A percentile compares a stretch with the other conserved stretches of the same genome.
Evolutionary conservation across 306 rosid species (phyloP).

Genomic region (Alnus glutinosa): DNA sequence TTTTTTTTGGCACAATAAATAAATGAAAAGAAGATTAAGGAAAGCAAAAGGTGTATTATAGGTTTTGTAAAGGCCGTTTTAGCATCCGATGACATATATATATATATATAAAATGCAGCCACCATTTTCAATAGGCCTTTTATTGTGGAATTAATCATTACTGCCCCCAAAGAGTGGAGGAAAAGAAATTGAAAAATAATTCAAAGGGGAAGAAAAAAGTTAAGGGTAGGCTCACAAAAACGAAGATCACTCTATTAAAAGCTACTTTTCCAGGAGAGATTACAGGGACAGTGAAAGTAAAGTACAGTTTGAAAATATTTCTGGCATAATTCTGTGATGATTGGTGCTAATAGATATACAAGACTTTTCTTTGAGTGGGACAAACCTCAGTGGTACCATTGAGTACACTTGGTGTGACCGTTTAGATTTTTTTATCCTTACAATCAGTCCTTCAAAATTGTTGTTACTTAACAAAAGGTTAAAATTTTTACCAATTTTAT

Average conservation of each 20-base stretch:
- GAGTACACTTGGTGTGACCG: neutral
- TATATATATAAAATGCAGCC: conserved; percentile 24
- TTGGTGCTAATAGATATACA: conserved; percentile 34
- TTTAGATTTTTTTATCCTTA: conserved; percentile 23
- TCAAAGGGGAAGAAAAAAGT: conserved; percentile 15
- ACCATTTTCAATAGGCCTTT: conserved; percentile 26
- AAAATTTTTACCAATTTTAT: no score
- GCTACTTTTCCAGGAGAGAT: conserved; percentile 31
- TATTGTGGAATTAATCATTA: conserved; percentile 47
- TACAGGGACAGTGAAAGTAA: conserved; percentile 10
- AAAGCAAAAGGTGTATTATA: conserved; percentile 36
- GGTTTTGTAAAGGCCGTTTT: conserved; percentile 7
- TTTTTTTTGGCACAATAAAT: neutral
- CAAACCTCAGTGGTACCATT: no score
- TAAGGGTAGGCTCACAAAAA: conserved; percentile 12
- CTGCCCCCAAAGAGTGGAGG: conserved; percentile 17
- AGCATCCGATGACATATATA: conserved; percentile 13
- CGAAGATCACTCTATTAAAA: conserved; percentile 21
- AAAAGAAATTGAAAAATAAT: neutral
- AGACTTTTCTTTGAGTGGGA: conserved; percentile 13
- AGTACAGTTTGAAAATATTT: conserved; percentile 24
- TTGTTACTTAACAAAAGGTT: neutral
- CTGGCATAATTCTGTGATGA: conserved; percentile 38
- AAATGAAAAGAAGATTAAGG: neutral
- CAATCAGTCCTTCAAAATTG: conserved; percentile 2